Conservation (phyloP, 768 basidiomycete genomes). For the Ramaria rubella region DNA sequence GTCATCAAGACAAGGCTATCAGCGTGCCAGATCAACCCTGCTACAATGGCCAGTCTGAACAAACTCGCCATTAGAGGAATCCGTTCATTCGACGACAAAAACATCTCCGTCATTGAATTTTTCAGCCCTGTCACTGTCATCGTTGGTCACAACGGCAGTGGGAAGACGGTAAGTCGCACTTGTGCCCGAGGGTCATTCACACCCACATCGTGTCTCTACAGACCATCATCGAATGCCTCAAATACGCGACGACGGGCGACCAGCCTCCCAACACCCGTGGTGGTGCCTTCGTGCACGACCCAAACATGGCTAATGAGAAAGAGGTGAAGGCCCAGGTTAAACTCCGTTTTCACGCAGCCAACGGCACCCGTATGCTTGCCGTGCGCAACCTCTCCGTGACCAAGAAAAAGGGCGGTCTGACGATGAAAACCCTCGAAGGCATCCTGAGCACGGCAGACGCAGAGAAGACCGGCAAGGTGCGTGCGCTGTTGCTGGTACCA, state of each 20-base stretch:
- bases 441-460: conserved; percentile 70
- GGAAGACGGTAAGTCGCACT: conserved; percentile 62
- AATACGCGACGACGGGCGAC: conserved; percentile 97
- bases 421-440: conserved; percentile 97
- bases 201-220: conserved; percentile 12
- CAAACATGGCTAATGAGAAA: conserved; percentile 98
- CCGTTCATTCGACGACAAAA: conserved; percentile 90
- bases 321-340: conserved; percentile 99
- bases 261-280: conserved; percentile 96
- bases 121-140: conserved; percentile 97
- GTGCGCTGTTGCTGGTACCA: conserved; percentile 16
- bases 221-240: conserved; percentile 98
- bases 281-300: conserved; percentile 98
- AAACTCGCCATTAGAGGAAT: conserved; percentile 74
- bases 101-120: conserved; percentile 90
- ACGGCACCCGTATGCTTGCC: conserved; percentile 84
- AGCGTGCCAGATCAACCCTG: too few species aligned
- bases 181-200: background rate
- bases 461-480: conserved; percentile 72
- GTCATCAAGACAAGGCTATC: too few species aligned
- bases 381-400: conserved; percentile 89
- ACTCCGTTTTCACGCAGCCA: conserved; percentile 84
- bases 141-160: conserved; percentile 96
- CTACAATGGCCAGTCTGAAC: conserved; percentile 76
- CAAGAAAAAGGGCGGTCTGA: conserved; percentile 85